phyloP scores from a whole-genome alignment of 805 yeast genomes.

The Ogataea kodamae region DNA sequence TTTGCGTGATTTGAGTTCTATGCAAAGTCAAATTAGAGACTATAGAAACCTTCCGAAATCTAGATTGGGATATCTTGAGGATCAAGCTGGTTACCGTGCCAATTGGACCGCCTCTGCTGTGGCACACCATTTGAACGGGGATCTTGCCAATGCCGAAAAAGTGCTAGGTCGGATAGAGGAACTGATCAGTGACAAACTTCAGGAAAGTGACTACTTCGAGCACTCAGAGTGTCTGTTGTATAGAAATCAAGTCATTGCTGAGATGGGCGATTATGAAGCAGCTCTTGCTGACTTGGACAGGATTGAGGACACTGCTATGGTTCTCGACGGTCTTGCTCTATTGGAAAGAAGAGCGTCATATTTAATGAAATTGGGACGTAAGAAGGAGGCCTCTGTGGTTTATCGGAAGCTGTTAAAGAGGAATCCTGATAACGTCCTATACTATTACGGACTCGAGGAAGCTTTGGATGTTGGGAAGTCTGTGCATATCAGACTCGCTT shows the following conservation, averaged over 20 bases:
- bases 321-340: conserved; percentile 56
- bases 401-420: conserved; percentile 72
- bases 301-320: conserved; percentile 46
- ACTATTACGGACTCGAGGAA: conserved; percentile 64
- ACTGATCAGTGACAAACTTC: conserved; percentile 62
- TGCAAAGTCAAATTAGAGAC: conserved; percentile 79
- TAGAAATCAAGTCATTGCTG: conserved; percentile 62
- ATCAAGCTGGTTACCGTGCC: conserved; percentile 77
- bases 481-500: conserved; percentile 48
- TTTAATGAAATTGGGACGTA: conserved; percentile 51
- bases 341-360: conserved; percentile 67
- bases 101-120: conserved; percentile 88
- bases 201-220: conserved; percentile 67
- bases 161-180: conserved; percentile 76
- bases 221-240: conserved; percentile 77
- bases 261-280: conserved; percentile 55
- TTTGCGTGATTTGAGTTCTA: conserved; percentile 73
- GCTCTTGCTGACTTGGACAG: conserved; percentile 61
- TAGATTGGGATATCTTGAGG: conserved; percentile 65
- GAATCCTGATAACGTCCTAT: conserved; percentile 75
- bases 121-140: conserved; percentile 74
- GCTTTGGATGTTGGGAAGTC: conserved; percentile 51
- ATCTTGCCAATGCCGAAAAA: conserved; percentile 63
- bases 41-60: conserved; percentile 58
- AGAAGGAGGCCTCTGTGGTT: conserved; percentile 61